Conservation (phyloP, 1,284 basidiomycete genomes). For the Trametes sp. region DNA sequence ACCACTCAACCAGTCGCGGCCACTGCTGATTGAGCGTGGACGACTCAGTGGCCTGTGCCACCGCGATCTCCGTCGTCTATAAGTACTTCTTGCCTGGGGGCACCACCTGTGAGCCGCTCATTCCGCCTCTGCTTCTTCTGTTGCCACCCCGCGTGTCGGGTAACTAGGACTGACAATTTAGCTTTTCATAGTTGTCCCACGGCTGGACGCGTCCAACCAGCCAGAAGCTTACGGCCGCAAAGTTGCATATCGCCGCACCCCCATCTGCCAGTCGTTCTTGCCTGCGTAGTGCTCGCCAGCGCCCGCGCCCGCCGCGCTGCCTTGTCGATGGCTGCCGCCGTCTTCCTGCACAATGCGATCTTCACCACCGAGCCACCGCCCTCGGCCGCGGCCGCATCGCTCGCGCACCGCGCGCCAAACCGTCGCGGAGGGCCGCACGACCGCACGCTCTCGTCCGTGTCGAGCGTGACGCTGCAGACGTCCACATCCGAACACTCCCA, state of each 20-base stretch:
- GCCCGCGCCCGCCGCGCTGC: neutral
- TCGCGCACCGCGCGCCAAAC: constrained; percentile 33
- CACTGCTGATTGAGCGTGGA: too few relatives aligned
- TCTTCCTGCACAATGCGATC: constrained; percentile 63
- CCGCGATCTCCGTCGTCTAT: constrained; percentile 1
- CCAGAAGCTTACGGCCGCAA: neutral
- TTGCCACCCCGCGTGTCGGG: constrained; percentile 17
- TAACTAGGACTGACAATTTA: constrained; percentile 19
- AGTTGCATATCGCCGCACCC: neutral
- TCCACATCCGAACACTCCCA: constrained; percentile 56
- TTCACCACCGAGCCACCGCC: constrained; percentile 50
- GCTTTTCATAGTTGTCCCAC: constrained; percentile 14
- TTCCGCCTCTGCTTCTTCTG: constrained; percentile 8
- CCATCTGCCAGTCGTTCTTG: too few relatives aligned
- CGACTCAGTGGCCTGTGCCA: neutral
- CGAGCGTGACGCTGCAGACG: constrained; percentile 57
- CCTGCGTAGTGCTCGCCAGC: neutral
- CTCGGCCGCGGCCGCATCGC: constrained; percentile 21
- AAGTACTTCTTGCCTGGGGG: too few relatives aligned
- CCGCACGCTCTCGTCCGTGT: constrained; percentile 54
- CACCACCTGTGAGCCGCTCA: neutral
- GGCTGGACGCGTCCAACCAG: constrained; percentile 3
- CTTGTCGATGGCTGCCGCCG: constrained; percentile 42
- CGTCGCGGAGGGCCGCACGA: constrained; percentile 31
- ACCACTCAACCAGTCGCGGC: constrained; percentile 12